Base-by-base conservation (phyloP, 2,329 filamentous ascomycete species). In the Aspergillus versicolor region DNA sequence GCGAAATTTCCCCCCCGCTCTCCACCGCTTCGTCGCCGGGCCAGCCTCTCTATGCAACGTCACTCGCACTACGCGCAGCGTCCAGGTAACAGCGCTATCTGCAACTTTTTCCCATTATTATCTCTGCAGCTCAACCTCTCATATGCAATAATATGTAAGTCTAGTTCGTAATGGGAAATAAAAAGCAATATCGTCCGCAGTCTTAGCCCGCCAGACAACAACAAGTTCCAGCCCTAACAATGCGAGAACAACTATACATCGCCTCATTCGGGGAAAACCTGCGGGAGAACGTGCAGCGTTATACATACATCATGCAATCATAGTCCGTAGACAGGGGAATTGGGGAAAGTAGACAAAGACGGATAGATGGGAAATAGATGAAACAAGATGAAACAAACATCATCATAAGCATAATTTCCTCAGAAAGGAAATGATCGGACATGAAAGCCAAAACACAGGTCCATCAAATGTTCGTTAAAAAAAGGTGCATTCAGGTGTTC, bases 221-320 rank as follows among this genome's bases (percentile, higher is more conserved):
- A 49, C 27, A 54, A 54, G 53, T 54, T 52, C 57, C 54, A 61
- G 55, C 54, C 59, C 44, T 54, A 54, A 55, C 30, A 60, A 63
- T 58, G 58, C 56, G 57, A 61, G 57, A 59, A 57, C 58, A 30
- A 64, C 63, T 62, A 57, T 65, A 63, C 63, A 65, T 59, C 62
- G 60, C 60, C 48, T 61, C 58, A 61, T 32, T 52, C 49, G 46
- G 48, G 52, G 54, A 46, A 49, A 48, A 43, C 52, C 60, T 57
- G 60, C 59, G 56, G 57, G 54, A 58, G 59, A 60, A 54, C 42
- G 50, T 62, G 58, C 58, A 64, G 63, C 59, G 60, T 61, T 70
- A 73, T 71, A 70, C 70, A 65, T 72, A 73, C 69, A 72, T 72
- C 68, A 70, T 68, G 64, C 63, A 69, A 66, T 70, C 70, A 67